phyloP scores from a whole-genome alignment of 805 yeast genomes.

The Starmerella powellii region DNA sequence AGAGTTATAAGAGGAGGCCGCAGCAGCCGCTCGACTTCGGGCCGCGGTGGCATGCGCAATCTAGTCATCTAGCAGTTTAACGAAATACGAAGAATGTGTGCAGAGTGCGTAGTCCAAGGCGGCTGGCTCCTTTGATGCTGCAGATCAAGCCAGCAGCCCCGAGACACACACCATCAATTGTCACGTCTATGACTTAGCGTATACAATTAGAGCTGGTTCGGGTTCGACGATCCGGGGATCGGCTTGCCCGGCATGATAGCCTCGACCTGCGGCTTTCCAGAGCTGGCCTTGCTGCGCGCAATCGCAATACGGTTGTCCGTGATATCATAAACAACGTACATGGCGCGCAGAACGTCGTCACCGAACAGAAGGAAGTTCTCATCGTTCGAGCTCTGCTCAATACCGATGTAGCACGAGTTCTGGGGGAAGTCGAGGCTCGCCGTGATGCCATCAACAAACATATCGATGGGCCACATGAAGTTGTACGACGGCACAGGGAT shows the following conservation, averaged over 20 bases:
- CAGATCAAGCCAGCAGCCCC: too few species aligned
- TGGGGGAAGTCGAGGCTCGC: conserved; percentile 28
- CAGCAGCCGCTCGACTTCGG: too few species aligned
- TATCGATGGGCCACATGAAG: conserved; percentile 30
- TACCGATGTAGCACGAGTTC: conserved; percentile 30
- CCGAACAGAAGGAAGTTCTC: conserved; percentile 39
- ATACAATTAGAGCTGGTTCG: not conserved
- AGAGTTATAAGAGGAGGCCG: too few species aligned
- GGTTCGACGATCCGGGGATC: conserved; percentile 18
- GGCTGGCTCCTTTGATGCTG: too few species aligned
- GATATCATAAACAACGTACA: conserved; percentile 53
- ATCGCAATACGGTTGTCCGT: conserved; percentile 44
- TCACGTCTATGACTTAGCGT: not conserved
- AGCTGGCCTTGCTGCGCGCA: conserved; percentile 33
- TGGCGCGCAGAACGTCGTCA: conserved; percentile 48
- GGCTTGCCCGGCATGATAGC: conserved; percentile 22
- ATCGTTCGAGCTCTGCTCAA: conserved; percentile 26
- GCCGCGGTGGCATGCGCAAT: too few species aligned
- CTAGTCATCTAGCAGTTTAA: too few species aligned
- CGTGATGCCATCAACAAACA: conserved; percentile 25
- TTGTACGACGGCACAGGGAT: conserved; percentile 27
- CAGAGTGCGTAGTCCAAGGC: too few species aligned
- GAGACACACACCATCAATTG: too few species aligned
- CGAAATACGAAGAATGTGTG: too few species aligned
- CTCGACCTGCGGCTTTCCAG: conserved; percentile 22